phyloP scores from a whole-genome alignment of 306 rosid genomes.

The Nissolia schottii region DNA sequence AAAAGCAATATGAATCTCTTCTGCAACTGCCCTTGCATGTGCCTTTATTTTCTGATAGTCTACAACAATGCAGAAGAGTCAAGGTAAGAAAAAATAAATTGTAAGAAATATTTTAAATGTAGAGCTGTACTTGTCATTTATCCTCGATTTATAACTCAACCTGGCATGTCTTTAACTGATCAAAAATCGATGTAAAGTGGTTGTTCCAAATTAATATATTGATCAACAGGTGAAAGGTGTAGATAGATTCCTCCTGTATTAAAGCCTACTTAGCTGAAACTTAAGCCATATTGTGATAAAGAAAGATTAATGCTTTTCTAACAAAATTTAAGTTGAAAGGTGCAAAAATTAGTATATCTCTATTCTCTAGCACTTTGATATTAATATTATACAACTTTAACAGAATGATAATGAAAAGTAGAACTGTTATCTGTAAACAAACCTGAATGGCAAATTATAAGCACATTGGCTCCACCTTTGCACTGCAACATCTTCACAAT shows the following conservation, averaged over 20 bases:
- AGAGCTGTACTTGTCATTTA: background rate
- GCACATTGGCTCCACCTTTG: slow-evolving; percentile 86
- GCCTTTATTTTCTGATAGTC: slow-evolving; percentile 92
- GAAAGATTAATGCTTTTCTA: slow-evolving; percentile 10
- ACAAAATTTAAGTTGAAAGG: slow-evolving; percentile 14
- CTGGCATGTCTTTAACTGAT: background rate
- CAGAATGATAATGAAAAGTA: slow-evolving; percentile 3
- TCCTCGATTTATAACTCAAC: background rate
- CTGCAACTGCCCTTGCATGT: slow-evolving; percentile 80
- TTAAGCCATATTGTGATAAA: slow-evolving; percentile 6
- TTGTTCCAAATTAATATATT: background rate
- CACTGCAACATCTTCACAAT: slow-evolving; percentile 70
- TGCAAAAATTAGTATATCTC: background rate
- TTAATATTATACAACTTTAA: background rate
- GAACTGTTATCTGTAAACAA: slow-evolving; percentile 15
- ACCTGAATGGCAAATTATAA: slow-evolving; percentile 98
- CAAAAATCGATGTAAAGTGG: background rate
- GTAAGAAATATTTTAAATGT: background rate
- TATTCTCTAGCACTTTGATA: slow-evolving; percentile 16
- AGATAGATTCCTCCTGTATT: slow-evolving; percentile 9
- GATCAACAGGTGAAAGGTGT: slow-evolving; percentile 1
- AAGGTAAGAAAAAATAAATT: background rate
- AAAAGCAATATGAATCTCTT: slow-evolving; percentile 69
- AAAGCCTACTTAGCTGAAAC: slow-evolving; percentile 15
- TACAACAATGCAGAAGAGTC: slow-evolving; percentile 37